phyloP scores from a whole-genome alignment of 2,329 filamentous ascomycete genomes.

The Epichloe hybrida region DNA sequence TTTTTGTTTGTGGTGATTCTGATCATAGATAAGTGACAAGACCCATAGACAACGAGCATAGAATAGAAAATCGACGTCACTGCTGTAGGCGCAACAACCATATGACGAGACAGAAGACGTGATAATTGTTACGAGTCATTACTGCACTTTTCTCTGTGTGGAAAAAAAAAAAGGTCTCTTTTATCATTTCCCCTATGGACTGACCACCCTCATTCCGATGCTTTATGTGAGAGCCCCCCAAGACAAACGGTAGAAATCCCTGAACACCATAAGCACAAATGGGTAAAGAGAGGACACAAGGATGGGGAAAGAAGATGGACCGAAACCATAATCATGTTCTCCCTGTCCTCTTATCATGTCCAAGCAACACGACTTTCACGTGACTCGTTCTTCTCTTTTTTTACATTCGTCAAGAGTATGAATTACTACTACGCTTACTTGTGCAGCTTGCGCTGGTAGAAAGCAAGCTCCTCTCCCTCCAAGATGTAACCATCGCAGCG shows the following conservation, averaged over 20 bases:
- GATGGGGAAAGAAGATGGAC: background rate
- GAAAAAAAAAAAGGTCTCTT: background rate
- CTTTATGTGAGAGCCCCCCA: background rate
- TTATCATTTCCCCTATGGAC: constrained; percentile 1
- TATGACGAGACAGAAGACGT: background rate
- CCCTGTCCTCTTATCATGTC: background rate
- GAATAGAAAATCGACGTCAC: too few species aligned
- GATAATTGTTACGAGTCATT: background rate
- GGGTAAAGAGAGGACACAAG: background rate
- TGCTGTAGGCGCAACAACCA: background rate
- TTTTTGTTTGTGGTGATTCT: too few species aligned
- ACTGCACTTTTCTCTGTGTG: background rate
- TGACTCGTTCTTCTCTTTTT: background rate
- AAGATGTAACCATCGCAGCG: constrained; percentile 95
- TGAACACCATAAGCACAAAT: constrained; percentile 1
- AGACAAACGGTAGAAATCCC: background rate
- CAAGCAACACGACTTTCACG: background rate
- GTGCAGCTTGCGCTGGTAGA: constrained; percentile 99
- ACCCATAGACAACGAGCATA: too few species aligned
- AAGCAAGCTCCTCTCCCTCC: constrained; percentile 98
- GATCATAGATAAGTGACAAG: too few species aligned
- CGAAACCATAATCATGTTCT: background rate
- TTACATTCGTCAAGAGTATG: background rate
- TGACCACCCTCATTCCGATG: background rate
- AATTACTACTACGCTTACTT: constrained; percentile 52